Base-by-base conservation (phyloP, 2,329 filamentous ascomycete genomes). In the Graphiopsis chlorocephala region DNA sequence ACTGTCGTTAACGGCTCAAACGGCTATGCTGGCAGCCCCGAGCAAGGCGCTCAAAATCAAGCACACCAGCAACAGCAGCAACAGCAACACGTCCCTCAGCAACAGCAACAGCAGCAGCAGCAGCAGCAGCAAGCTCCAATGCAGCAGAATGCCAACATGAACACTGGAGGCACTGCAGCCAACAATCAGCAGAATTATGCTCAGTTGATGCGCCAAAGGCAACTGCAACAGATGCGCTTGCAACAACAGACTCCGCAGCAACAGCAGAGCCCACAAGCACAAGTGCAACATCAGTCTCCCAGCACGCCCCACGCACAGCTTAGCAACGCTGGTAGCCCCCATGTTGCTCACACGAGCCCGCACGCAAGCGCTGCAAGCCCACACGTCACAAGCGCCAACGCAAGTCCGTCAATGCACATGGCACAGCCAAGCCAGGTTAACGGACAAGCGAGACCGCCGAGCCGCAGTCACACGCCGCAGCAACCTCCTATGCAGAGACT, bases 401-500 rank as follows among this genome's bases (percentile, higher is more conserved):
- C 58, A 2, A 67, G 65, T 35, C 63, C 62, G 26, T 31, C 60
- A 20, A 45, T 62, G 48, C 60, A 62, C 48, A 62, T 62, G 60
- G 60, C 60, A 14, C 60, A 62, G 31, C 60, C 60, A 4, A 62
- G 48, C 33, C 59, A 52, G 23, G 65, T 66, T 57, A 52, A 63
- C 63, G 50, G 67, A n/a, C 58, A 69, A 50, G 48, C 60, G 14
- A 58, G 70, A 23, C 70, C 71, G 17, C 67, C 73, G 17, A 74
- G 71, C 33, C 64, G 74, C 20, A 73, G 70, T n/a, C 70, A 70
- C 11, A 75, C 73, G 15, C 74, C 73, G 11, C 72, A 73, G 56
- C 60, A 62, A 26, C 60, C 45, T 20, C 47, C 60, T 1, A 73
- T 75, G 71, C 70, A 72, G 61, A 66, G 74, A 15, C 61, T 76